Evolutionary conservation across 768 basidiomycete genomes (phyloP), one percentile per base, ranked within the genome.

Genomic region (Floccularia luteovirens): DNA sequence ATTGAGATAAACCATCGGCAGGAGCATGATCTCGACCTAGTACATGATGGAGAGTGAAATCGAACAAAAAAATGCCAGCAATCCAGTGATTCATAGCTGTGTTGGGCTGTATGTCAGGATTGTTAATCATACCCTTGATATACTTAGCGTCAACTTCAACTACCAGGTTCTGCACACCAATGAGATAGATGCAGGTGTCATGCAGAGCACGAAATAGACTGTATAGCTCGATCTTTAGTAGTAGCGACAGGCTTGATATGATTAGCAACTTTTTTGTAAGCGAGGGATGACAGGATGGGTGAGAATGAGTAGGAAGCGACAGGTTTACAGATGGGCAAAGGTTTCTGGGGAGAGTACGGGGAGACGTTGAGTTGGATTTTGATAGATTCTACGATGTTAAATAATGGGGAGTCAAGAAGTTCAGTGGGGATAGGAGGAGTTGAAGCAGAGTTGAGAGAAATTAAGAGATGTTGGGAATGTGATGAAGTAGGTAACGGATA

Each of bases 11-110:
- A 11, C 39, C 39, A 14, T 41, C 32, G 2, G 45, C 42, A 0
- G 48, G 25, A 5, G 30, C 39, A 36, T 61, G 59, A 2, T 43
- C 49, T 1, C 46, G 43, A 5, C 51, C 68, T 1, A 66, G 64
- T 0, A 70, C 55, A 42, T 71, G 68, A 1, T 49, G 31, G 0
- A 72, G 41, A 16, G 43, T 48, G 36, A 72, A 70, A 36, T 61
- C 41, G 30, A 64, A 70, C 16, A 61, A 28, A 2, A 64, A 40
- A 7, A 69, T 67, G 5, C 52, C 58, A 33, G 53, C 48, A 20
- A 70, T 65, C 69, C 68, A 71, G 12, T 56, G 41, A 38, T 70
- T 70, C 3, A 70, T 61, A 0, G 64, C 43, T 0, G 64, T 59
- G 39, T 60, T 63, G 0, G 64, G 64, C n/a, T 55, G 53, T 0